Conservation (phyloP, 148 eudicot species). For the Bassia scoparia region DNA sequence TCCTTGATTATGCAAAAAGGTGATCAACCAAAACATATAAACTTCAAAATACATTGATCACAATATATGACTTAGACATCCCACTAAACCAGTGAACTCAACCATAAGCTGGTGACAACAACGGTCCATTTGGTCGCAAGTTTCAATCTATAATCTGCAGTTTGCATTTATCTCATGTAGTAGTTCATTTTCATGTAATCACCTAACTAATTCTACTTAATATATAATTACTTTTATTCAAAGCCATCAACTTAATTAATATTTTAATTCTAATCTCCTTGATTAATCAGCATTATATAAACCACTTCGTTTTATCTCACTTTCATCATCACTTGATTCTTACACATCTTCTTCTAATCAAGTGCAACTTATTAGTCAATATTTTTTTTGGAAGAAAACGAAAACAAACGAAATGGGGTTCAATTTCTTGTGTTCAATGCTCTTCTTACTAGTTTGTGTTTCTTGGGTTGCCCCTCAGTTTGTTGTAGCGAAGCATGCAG, state of each 20-base stretch:
- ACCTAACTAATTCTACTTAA: slow-evolving; percentile 12
- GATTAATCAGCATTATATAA: slow-evolving; percentile 21
- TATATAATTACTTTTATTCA: neutral
- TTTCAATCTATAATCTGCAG: slow-evolving; percentile 9
- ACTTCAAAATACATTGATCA: neutral
- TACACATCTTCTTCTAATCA: no score
- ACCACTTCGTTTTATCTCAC: neutral
- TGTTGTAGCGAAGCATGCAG: slow-evolving; percentile 21
- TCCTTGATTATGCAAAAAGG: slow-evolving; percentile 6
- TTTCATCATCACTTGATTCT: neutral
- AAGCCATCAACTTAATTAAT: neutral
- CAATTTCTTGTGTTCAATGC: neutral
- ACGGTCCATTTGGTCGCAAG: slow-evolving; percentile 13
- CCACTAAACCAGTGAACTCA: slow-evolving; percentile 17
- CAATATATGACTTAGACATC: slow-evolving; percentile 14
- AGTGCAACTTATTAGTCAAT: no score
- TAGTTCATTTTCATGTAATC: neutral
- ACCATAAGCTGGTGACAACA: slow-evolving; percentile 18
- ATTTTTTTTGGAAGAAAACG: no score
- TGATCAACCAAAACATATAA: neutral
- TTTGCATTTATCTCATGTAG: slow-evolving; percentile 15
- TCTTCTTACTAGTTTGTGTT: slow-evolving; percentile 18
- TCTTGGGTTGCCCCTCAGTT: slow-evolving; percentile 16
- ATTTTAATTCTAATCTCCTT: neutral
- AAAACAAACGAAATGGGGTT: slow-evolving; percentile 11